Conservation (phyloP, 805 yeast species). For the Kazachstania martiniae region DNA sequence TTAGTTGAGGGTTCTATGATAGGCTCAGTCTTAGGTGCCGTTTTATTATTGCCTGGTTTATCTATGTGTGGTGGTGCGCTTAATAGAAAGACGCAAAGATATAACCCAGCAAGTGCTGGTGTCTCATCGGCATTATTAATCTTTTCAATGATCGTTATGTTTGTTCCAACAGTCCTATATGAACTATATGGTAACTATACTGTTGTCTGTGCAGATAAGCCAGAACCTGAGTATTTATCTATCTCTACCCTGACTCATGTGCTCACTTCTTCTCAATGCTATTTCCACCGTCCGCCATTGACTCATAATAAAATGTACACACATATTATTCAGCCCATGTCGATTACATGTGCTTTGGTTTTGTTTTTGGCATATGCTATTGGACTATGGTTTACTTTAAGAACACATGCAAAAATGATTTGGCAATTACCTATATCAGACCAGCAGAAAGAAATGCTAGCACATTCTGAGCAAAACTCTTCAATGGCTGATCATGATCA, state of each 20-base stretch:
- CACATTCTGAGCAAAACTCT: slow-evolving; percentile 1
- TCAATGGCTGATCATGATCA: slow-evolving; percentile 3
- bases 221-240: slow-evolving; percentile 5
- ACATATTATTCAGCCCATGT: slow-evolving; percentile 68
- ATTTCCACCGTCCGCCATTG: slow-evolving; percentile 68
- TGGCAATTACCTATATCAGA: slow-evolving; percentile 47
- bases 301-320: slow-evolving; percentile 57
- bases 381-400: slow-evolving; percentile 84
- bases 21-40: slow-evolving; percentile 90
- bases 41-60: slow-evolving; percentile 79
- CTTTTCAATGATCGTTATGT: slow-evolving; percentile 81
- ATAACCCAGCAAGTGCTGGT: slow-evolving; percentile 94
- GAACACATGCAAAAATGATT: slow-evolving; percentile 93
- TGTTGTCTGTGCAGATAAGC: slow-evolving; percentile 44
- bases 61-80: slow-evolving; percentile 98
- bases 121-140: slow-evolving; percentile 93
- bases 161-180: slow-evolving; percentile 84
- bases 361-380: slow-evolving; percentile 76
- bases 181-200: slow-evolving; percentile 85
- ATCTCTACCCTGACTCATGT: slow-evolving; percentile 38
- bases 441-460: slow-evolving; percentile 12
- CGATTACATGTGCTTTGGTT: slow-evolving; percentile 67
- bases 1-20: slow-evolving; percentile 93
- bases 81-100: slow-evolving; percentile 83
- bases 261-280: slow-evolving; percentile 37